These are phyloP conservation scores for Salicornia ramosissima DNA, from an alignment of 148 eudicot species.

Conservation along the genomic window DNA sequence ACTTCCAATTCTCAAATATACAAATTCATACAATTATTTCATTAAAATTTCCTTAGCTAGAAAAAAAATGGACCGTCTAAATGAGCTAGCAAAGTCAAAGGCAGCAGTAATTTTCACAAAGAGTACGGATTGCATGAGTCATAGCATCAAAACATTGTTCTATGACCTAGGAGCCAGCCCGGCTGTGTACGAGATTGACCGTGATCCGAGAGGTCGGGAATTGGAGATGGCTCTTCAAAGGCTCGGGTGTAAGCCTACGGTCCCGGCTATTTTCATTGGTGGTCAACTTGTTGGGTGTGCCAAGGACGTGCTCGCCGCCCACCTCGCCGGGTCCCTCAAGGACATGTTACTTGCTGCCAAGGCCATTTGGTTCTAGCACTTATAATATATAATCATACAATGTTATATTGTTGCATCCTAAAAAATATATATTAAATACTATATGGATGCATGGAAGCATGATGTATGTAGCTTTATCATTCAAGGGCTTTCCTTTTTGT, in stretches of 20 bases:
- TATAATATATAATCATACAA: too few species aligned
- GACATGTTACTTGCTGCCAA: constrained; percentile 33
- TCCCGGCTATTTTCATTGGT: constrained; percentile 34
- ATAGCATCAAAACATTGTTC: constrained; percentile 32
- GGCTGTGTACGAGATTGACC: constrained; percentile 31
- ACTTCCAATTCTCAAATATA: not conserved
- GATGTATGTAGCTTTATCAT: not conserved
- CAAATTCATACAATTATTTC: not conserved
- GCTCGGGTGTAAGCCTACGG: constrained; percentile 29
- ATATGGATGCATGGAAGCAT: not conserved
- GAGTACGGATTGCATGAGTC: constrained; percentile 36
- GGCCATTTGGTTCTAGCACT: constrained; percentile 34
- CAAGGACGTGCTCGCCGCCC: constrained; percentile 30
- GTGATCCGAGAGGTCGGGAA: constrained; percentile 27
- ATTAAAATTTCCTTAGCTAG: too few species aligned
- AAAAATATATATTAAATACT: not conserved
- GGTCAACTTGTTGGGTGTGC: constrained; percentile 28
- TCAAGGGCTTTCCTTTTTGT: constrained; percentile 15
- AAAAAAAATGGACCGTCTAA: constrained; percentile 32
- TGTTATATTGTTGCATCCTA: not conserved
- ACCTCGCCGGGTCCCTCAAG: constrained; percentile 32
- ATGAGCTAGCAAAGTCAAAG: constrained; percentile 33
- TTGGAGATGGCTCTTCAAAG: constrained; percentile 29
- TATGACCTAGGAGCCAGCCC: constrained; percentile 35
- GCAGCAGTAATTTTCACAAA: constrained; percentile 33